Evolutionary conservation across 495 filamentous ascomycete species (phyloP).

Genomic region (Tuber umbilicatum): DNA sequence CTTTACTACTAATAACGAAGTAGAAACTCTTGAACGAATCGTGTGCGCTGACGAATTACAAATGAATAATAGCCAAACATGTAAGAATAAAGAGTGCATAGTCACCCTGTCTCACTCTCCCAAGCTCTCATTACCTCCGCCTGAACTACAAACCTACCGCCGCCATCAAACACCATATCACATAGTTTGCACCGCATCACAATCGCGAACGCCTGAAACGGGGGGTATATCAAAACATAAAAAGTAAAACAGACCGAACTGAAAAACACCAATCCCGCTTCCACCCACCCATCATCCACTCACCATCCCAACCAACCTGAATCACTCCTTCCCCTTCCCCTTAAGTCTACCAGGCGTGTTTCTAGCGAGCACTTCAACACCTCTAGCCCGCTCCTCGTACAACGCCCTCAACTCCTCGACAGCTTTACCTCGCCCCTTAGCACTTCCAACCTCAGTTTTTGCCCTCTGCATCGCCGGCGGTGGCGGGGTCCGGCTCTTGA

Average conservation of each 20-base stretch:
- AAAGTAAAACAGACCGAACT: not conserved
- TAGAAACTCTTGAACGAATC: not conserved
- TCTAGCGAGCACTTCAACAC: conserved; percentile 29
- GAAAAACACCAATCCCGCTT: not conserved
- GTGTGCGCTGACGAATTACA: not conserved
- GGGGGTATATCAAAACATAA: not conserved
- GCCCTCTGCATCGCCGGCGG: conserved; percentile 19
- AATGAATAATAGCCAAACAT: not conserved
- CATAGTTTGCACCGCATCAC: not conserved
- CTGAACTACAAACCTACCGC: not conserved
- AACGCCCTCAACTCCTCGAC: conserved; percentile 34
- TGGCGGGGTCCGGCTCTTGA: conserved; percentile 6
- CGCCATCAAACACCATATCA: not conserved
- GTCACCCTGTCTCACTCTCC: not conserved
- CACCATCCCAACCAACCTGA: not conserved
- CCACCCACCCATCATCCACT: not conserved
- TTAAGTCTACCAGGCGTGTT: conserved; percentile 23
- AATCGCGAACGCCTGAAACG: not conserved
- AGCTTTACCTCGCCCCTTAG: conserved; percentile 19
- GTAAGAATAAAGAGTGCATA: not conserved
- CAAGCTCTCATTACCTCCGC: not conserved
- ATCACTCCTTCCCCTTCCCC: conserved; percentile 29
- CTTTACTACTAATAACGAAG: not conserved
- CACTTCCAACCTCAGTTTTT: conserved; percentile 26
- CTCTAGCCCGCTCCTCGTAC: conserved; percentile 32